phyloP scores from a whole-genome alignment of 164 flowering plant genomes.

The Umbilicus rupestris region DNA sequence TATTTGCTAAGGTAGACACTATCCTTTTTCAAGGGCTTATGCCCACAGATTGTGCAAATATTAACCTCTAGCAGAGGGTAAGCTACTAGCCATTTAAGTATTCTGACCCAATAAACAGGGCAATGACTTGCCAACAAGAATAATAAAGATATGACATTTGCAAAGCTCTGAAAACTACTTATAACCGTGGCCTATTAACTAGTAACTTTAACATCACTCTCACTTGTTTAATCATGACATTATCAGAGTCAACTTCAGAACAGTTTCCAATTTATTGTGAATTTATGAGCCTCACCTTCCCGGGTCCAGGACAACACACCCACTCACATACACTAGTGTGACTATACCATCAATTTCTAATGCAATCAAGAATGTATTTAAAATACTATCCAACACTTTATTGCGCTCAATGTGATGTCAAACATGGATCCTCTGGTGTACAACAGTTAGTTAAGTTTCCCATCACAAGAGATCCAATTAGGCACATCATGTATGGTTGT shows the following conservation, averaged over 20 bases:
- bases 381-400: not conserved
- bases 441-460: not conserved
- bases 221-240: not conserved
- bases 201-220: not conserved
- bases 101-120: not conserved
- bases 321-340: not conserved
- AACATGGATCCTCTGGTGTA: not conserved
- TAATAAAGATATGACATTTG: not conserved
- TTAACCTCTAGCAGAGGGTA: not conserved
- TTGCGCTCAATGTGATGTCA: not conserved
- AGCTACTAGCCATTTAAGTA: not conserved
- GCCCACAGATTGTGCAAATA: not conserved
- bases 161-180: not conserved
- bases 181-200: not conserved
- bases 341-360: not conserved
- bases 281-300: conserved; percentile 5
- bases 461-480: not conserved
- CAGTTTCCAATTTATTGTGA: not conserved
- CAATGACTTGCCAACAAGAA: not conserved
- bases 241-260: not conserved
- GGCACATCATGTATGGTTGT: not conserved
- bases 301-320: not conserved
- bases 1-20: too few species aligned
- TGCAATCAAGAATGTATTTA: not conserved
- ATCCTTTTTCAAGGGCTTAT: too few species aligned